phyloP scores from a whole-genome alignment of 116 monocot species.

The Iris pallida region DNA sequence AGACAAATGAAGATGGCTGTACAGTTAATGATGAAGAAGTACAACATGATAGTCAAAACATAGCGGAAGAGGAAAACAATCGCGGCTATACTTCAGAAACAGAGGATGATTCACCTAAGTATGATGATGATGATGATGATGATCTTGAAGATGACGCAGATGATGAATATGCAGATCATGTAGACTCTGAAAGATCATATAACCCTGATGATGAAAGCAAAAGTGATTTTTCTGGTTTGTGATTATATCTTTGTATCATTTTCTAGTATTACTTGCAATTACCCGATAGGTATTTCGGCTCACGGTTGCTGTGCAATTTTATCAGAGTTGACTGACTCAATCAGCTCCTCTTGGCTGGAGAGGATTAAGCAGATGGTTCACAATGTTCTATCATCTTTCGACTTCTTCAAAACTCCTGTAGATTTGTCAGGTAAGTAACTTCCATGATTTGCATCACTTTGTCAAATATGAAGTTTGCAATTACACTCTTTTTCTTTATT shows the following conservation, averaged over 20 bases:
- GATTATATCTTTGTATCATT: not conserved
- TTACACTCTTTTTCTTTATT: constrained; percentile 7
- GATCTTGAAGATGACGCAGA: constrained; percentile 32
- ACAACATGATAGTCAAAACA: constrained; percentile 20
- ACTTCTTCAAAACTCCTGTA: constrained; percentile 84
- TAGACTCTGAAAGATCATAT: constrained; percentile 32
- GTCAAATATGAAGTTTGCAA: not conserved
- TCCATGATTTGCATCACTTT: constrained; percentile 9
- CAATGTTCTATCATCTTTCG: constrained; percentile 62
- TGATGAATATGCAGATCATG: constrained; percentile 43
- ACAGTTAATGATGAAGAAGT: constrained; percentile 20
- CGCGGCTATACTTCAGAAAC: constrained; percentile 53
- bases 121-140: constrained; percentile 33
- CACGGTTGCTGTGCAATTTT: too few species aligned
- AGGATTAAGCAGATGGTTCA: constrained; percentile 77
- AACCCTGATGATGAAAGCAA: constrained; percentile 41
- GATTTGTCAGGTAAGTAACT: constrained; percentile 65
- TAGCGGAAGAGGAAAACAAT: constrained; percentile 34
- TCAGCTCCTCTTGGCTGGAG: constrained; percentile 60
- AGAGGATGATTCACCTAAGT: constrained; percentile 46
- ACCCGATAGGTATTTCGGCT: too few species aligned
- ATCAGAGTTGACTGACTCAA: constrained; percentile 43
- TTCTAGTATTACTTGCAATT: too few species aligned
- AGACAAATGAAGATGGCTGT: constrained; percentile 38
- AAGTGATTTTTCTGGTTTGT: constrained; percentile 45